Evolutionary conservation across 1,284 basidiomycete genomes (phyloP), one percentile per base, ranked within the genome.

Genomic region (Heterobasidion irregulare): DNA sequence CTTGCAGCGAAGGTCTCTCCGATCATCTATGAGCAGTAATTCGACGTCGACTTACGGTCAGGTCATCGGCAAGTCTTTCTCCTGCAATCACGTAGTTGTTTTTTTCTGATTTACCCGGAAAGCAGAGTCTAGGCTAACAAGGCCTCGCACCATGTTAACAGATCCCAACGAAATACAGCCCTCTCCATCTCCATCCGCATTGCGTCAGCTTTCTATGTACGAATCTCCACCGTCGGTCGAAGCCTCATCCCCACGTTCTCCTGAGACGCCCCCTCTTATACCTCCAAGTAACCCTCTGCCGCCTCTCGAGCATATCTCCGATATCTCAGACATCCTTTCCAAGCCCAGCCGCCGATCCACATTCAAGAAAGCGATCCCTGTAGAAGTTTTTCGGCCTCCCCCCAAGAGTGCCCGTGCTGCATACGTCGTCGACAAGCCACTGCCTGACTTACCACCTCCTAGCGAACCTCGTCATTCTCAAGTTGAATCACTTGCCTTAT

Each of bases 141-240:
- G 36, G 50, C 53, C 33, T 60, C 57, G 36, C 56, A 56, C 49
- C 61, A 56, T 33, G 33, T 26, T 52, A 36, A 67, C 62, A 45
- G 79, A 86, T 66, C 84, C 86, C 33, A 84, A 86, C 62, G 67
- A 70, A 8, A 84, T 86, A 56, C 78, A 79, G 33, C 76, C 79
- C 12, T 86, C 83, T 26, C 81, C 82, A 54, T 83, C 80, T 55
- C 75, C 68, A n/a, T 92, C 81, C 36, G 92, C 92, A 1, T 70
- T 92, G 16, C 81, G 85, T 52, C 74, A 80, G n/a, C 48, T 50
- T 50, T 56, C 59, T 26, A 50, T 38, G 9, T 26, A 78, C 53
- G 79, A 84, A 59, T 74, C 76, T 48, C 75, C 79, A 8, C 80
- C 82, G 6, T 80, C 81, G 6, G 70, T 69, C 32, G 69, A 73